Evolutionary conservation across 768 basidiomycete species (phyloP), one percentile per base, ranked within the genome.

Genomic region (Mrakia hoshinonis): DNA sequence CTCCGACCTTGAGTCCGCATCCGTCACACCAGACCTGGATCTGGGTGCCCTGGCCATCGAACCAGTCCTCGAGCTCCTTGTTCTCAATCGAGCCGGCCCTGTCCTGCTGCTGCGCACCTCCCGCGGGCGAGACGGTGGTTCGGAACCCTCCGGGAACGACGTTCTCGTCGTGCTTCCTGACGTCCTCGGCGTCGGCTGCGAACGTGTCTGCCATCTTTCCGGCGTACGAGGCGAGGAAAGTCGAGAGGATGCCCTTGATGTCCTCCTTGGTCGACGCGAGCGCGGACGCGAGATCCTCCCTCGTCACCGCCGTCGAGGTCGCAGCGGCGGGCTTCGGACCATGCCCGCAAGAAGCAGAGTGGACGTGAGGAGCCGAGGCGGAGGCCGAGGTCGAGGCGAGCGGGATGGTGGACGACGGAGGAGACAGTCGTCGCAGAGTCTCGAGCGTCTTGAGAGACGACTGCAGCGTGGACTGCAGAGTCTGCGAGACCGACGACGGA

Each of bases 201-300:
- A 84, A 80, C 0, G 80, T 79, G 67, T 74, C 77, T 26, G 75
- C 75, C 31, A 87, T 75, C 69, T 84, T 79, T 18, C 78, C 79
- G 48, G 85, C 82, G n/a, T 89, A 78, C 67, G 86, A 83, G 12
- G 77, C 74, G 75, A 86, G 83, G 76, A 88, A 87, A n/a, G 80
- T 79, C 60, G 78, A 74, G 48, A 89, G 73, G 39, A 87, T 77
- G 1, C 73, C 63, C 68, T 81, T 79, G 9, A 88, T 58, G 22
- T 72, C 71, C 4, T n/a, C 65, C 54, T 67, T 60, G 18, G 68
- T 69, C 4, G 54, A 26, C 5, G 52, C 43, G 29, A 68, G 39
- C 24, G 49, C 67, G 31, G 24, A 15, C 1, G 26, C 43, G 58
- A 68, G 54, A 31, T 68, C 67, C 10, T 55, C 38, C 58, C 46